phyloP scores from a whole-genome alignment of 345 rosid species.

The Salix caprea region DNA sequence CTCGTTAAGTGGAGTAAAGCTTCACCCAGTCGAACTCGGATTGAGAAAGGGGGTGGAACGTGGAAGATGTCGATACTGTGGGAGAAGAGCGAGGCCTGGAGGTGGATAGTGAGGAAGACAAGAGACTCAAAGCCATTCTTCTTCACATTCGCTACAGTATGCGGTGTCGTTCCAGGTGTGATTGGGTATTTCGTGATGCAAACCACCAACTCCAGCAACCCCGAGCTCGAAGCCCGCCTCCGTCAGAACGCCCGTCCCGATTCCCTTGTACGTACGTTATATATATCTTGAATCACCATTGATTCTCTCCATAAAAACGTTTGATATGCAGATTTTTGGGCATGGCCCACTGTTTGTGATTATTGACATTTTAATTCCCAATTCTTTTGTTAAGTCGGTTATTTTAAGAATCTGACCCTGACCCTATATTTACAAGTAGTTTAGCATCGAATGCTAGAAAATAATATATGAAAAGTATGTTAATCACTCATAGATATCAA shows the following conservation, averaged over 20 bases:
- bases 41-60: not conserved
- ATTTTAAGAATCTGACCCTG: not conserved
- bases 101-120: conserved; percentile 75
- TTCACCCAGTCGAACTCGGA: not conserved
- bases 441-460: not conserved
- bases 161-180: conserved; percentile 85
- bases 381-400: too few species aligned
- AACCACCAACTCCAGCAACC: conserved; percentile 61
- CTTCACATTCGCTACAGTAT: conserved; percentile 76
- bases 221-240: conserved; percentile 78
- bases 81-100: conserved; percentile 72
- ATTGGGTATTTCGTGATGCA: conserved; percentile 93
- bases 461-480: not conserved
- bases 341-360: not conserved
- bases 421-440: not conserved
- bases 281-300: not conserved
- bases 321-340: not conserved
- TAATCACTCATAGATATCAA: not conserved
- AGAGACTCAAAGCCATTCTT: conserved; percentile 84
- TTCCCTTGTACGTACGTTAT: conserved; percentile 41
- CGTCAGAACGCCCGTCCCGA: conserved; percentile 80
- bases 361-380: not conserved
- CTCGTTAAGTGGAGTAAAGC: not conserved
- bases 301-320: not conserved
- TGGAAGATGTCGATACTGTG: conserved; percentile 51